Evolutionary conservation across 345 rosid genomes (phyloP).

Genomic region (Syzygium aqueum): DNA sequence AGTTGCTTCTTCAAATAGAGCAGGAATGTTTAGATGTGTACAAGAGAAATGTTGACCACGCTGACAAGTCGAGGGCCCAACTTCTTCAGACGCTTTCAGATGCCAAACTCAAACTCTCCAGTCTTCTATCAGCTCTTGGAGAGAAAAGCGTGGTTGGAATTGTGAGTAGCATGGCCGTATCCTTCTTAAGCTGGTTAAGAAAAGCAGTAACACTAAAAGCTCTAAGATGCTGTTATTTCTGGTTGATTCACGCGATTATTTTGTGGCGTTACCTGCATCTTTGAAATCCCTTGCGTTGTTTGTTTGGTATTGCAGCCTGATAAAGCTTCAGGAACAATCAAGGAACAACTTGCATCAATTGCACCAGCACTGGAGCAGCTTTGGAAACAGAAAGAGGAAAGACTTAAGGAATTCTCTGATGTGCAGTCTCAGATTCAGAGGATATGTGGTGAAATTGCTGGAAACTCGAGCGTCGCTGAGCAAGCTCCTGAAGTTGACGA

Average conservation of each 20-base stretch:
- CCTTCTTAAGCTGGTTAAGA: not conserved
- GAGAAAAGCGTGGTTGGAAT: slow-evolving; percentile 57
- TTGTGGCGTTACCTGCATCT: not conserved
- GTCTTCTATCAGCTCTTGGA: slow-evolving; percentile 73
- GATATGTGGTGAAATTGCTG: slow-evolving; percentile 83
- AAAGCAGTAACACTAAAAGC: not conserved
- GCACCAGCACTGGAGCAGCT: slow-evolving; percentile 88
- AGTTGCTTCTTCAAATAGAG: slow-evolving; percentile 87
- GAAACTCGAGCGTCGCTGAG: slow-evolving; percentile 37
- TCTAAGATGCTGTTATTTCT: not conserved
- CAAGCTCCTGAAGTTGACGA: slow-evolving; percentile 63
- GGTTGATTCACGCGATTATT: not conserved
- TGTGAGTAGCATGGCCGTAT: slow-evolving; percentile 30
- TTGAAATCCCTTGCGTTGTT: not conserved
- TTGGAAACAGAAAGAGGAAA: slow-evolving; percentile 90
- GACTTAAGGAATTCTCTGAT: slow-evolving; percentile 63
- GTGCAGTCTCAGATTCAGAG: slow-evolving; percentile 84
- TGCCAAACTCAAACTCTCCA: slow-evolving; percentile 73
- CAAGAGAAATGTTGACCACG: slow-evolving; percentile 85
- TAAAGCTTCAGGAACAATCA: slow-evolving; percentile 72
- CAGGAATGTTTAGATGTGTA: slow-evolving; percentile 87
- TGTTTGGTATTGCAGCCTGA: slow-evolving; percentile 52
- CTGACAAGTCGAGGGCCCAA: slow-evolving; percentile 78
- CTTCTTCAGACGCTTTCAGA: slow-evolving; percentile 83
- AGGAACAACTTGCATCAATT: slow-evolving; percentile 90